Evolutionary conservation across 2,329 filamentous ascomycete genomes (phyloP).

Genomic region (Fusarium caatingaense): DNA sequence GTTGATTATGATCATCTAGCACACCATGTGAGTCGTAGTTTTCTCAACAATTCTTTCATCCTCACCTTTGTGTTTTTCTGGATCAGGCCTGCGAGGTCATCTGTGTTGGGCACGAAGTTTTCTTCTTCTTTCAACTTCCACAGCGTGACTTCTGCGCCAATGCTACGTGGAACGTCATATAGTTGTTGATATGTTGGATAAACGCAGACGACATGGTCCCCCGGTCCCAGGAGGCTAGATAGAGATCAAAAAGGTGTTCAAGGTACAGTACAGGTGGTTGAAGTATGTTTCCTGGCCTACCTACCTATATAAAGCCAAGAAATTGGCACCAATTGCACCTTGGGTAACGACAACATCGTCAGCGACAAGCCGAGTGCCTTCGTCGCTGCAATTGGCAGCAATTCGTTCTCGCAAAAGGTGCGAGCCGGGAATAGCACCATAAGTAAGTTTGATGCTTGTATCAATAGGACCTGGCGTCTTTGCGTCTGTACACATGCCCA

Average conservation of each 20-base stretch:
- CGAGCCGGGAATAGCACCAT: slow-evolving; percentile 79
- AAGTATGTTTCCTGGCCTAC: neutral
- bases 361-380: slow-evolving; percentile 56
- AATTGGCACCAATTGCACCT: slow-evolving; percentile 88
- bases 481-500: slow-evolving; percentile 67
- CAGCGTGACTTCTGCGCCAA: slow-evolving; percentile 81
- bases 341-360: slow-evolving; percentile 81
- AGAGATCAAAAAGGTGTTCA: slow-evolving; percentile 53
- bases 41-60: neutral
- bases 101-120: slow-evolving; percentile 73
- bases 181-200: slow-evolving; percentile 90
- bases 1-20: slow-evolving; percentile 63
- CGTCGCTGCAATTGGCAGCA: slow-evolving; percentile 71
- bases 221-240: slow-evolving; percentile 76
- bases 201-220: slow-evolving; percentile 87
- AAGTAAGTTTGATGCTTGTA: slow-evolving; percentile 70
- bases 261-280: neutral
- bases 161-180: slow-evolving; percentile 77
- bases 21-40: slow-evolving; percentile 13
- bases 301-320: slow-evolving; percentile 61
- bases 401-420: slow-evolving; percentile 72
- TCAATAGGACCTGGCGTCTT: slow-evolving; percentile 55
- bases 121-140: slow-evolving; percentile 77
- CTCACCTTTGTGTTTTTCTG: slow-evolving; percentile 75
- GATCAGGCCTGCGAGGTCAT: slow-evolving; percentile 73